Percentiles rank a stretch among this genome's conserved stretches.
phyloP scores from a whole-genome alignment of 768 basidiomycete species.

The Epithele typhae region DNA sequence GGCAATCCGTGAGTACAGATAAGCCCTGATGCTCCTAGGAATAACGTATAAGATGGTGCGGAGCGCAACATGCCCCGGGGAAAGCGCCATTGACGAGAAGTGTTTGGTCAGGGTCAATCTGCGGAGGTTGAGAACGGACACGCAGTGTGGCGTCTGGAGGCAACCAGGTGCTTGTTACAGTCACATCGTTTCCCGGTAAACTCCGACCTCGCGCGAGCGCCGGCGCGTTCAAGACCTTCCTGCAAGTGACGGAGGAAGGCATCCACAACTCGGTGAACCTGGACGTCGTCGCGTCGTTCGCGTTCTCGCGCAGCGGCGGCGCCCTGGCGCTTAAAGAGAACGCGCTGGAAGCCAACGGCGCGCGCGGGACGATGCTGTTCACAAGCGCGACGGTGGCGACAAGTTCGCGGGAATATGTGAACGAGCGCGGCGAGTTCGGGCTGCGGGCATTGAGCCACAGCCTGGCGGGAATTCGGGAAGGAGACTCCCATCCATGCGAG shows the following conservation, averaged over 20 bases:
- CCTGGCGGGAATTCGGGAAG: conserved; percentile 36
- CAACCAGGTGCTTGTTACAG: too few relatives aligned
- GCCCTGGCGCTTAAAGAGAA: conserved; percentile 31
- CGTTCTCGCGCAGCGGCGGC: conserved; percentile 32
- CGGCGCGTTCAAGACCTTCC: conserved; percentile 32
- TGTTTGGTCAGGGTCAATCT: too few relatives aligned
- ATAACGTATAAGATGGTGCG: too few relatives aligned
- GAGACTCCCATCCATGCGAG: conserved; percentile 38
- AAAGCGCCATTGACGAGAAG: too few relatives aligned
- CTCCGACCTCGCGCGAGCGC: too few relatives aligned
- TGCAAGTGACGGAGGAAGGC: conserved; percentile 33
- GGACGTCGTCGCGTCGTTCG: conserved; percentile 34
- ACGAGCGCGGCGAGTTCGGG: conserved; percentile 36
- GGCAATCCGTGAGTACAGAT: too few relatives aligned
- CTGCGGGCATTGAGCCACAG: conserved; percentile 36
- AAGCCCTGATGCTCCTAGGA: too few relatives aligned
- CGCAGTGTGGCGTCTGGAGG: too few relatives aligned
- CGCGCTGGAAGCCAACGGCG: conserved; percentile 24
- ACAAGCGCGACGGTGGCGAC: conserved; percentile 37
- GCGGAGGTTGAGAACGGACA: too few relatives aligned
- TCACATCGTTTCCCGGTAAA: too few relatives aligned
- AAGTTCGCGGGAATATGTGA: too few relatives aligned
- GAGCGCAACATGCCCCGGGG: too few relatives aligned
- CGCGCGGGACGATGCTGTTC: conserved; percentile 37
- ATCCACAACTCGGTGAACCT: conserved; percentile 24